These are phyloP conservation scores for Leishmania mexicana DNA, from an alignment of 208 protist species.

Conservation along the genomic window DNA sequence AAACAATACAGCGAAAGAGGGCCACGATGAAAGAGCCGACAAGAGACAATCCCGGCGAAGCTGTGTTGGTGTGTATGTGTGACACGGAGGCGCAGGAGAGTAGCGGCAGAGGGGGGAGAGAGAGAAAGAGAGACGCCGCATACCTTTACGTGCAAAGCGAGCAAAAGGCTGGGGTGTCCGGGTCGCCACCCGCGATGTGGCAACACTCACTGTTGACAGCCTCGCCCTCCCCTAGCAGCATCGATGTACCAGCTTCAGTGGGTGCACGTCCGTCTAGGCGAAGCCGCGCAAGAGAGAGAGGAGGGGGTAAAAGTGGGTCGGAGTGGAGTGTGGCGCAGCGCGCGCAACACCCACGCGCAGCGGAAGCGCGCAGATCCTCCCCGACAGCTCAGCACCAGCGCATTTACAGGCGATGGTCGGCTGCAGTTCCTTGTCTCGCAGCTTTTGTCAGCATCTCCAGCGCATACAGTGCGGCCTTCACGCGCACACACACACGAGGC, in stretches of 20 bases:
- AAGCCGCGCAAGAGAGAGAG: neutral
- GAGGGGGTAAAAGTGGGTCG: neutral
- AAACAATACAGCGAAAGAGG: neutral
- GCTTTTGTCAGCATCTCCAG: neutral
- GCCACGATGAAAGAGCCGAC: neutral
- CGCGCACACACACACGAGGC: neutral
- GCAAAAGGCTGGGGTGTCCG: neutral
- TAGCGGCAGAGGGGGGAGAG: neutral
- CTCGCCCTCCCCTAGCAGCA: neutral
- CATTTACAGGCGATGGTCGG: neutral
- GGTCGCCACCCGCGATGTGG: neutral
- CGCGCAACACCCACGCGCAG: neutral
- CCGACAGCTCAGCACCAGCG: neutral
- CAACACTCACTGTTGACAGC: neutral
- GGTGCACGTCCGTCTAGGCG: neutral
- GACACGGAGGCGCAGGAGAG: neutral
- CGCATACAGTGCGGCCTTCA: neutral
- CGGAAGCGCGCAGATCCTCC: neutral
- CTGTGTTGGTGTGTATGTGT: neutral
- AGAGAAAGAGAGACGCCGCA: neutral
- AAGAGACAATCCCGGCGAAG: neutral
- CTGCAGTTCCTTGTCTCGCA: neutral
- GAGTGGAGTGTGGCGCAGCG: neutral
- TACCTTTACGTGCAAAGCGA: neutral
- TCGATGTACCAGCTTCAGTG: neutral